phyloP scores from a whole-genome alignment of 257 asterid species.

The Solanum sparsipilum region DNA sequence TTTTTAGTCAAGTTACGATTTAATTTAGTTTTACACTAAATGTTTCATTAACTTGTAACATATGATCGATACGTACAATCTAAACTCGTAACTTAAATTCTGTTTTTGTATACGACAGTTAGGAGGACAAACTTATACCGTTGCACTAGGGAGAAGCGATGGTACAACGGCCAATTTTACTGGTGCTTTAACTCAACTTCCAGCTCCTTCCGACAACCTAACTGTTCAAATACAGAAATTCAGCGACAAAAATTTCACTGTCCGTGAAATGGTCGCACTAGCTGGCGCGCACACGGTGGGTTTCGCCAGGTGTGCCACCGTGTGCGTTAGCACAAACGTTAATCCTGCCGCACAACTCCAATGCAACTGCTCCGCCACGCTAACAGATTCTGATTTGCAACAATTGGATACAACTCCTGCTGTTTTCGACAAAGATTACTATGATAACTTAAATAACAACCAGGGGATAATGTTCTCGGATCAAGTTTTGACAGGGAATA shows the following conservation, averaged over 20 bases:
- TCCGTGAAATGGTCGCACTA: background rate
- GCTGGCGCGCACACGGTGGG: background rate
- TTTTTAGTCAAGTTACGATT: background rate
- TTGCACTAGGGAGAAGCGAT: background rate
- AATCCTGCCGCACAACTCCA: background rate
- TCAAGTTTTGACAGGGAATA: background rate
- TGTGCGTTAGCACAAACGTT: background rate
- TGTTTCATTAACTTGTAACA: background rate
- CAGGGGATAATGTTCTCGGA: conserved; percentile 5
- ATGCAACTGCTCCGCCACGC: background rate
- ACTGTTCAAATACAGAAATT: background rate
- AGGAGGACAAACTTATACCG: conserved; percentile 3
- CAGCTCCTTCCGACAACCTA: background rate
- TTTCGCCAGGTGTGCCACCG: background rate
- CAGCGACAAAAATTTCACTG: background rate
- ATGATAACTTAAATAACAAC: background rate
- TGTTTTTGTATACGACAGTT: background rate
- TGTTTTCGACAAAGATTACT: background rate
- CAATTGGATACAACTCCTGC: background rate
- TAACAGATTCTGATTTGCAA: background rate
- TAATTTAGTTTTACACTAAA: too few relatives aligned
- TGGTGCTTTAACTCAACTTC: background rate
- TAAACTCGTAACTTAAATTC: background rate
- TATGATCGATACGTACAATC: too few relatives aligned
- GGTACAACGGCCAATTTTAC: conserved; percentile 2